These are phyloP conservation scores for Candida lessepsii DNA, from an alignment of 805 yeast species.

Conservation along the genomic window DNA sequence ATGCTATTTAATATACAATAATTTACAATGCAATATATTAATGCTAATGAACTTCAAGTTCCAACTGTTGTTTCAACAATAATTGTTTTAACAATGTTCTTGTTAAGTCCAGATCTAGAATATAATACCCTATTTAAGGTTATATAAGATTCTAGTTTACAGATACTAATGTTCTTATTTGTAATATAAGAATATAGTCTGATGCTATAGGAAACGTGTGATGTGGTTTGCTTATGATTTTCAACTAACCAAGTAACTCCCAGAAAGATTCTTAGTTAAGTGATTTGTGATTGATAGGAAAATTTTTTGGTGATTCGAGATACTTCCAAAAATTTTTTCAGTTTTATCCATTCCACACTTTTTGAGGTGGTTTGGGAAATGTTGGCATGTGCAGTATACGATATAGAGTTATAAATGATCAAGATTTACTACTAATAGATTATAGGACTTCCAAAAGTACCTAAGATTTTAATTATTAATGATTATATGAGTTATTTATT, in stretches of 20 bases:
- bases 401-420: too few species aligned
- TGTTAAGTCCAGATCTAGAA: too few species aligned
- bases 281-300: conserved; percentile 5
- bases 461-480: too few species aligned
- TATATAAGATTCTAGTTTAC: neutral
- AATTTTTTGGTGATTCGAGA: conserved; percentile 12
- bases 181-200: neutral
- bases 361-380: neutral
- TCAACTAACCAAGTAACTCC: neutral
- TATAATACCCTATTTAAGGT: neutral
- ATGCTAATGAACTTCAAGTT: conserved; percentile 8
- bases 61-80: too few species aligned
- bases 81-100: too few species aligned
- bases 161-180: neutral
- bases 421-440: too few species aligned
- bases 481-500: too few species aligned
- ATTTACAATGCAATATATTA: conserved; percentile 8
- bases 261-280: conserved; percentile 1
- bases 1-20: conserved; percentile 8
- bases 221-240: neutral
- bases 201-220: conserved; percentile 1
- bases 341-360: conserved; percentile 7
- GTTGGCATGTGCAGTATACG: too few species aligned
- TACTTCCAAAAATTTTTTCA: conserved; percentile 9
- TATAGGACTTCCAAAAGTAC: too few species aligned